Evolutionary conservation across 345 rosid genomes (phyloP).

Genomic region (Rhodamnia rubescens): DNA sequence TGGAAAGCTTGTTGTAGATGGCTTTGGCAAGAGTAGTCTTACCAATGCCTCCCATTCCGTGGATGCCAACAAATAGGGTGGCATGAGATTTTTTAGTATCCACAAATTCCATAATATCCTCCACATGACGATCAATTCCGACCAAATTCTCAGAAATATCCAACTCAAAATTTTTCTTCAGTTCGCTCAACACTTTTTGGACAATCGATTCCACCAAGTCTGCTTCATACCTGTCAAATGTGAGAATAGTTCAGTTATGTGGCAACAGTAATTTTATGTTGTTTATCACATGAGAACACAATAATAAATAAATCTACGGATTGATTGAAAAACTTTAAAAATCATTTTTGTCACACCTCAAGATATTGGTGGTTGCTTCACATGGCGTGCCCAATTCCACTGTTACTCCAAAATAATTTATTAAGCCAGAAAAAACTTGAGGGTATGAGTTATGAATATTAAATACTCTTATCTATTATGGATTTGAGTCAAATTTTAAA

Average conservation of each 20-base stretch:
- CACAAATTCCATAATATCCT: no score
- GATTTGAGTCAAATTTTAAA: not conserved
- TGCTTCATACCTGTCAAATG: not conserved
- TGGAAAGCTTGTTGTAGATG: not conserved
- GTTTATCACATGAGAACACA: not conserved
- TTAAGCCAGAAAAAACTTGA: not conserved
- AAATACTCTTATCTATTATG: not conserved
- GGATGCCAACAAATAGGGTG: not conserved
- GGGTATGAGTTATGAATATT: not conserved
- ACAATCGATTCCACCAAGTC: not conserved
- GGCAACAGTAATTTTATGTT: not conserved
- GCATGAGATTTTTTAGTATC: not conserved
- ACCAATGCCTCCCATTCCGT: not conserved
- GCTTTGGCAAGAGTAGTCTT: not conserved
- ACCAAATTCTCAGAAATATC: not conserved
- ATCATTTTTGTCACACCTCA: not conserved
- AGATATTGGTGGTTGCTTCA: not conserved
- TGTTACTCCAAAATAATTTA: not conserved
- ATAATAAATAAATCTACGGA: fast-evolving
- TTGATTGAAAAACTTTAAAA: not conserved
- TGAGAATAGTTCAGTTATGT: not conserved
- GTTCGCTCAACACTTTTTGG: not conserved
- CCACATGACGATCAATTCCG: not conserved
- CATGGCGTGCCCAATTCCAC: not conserved
- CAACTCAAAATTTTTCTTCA: not conserved